Base-by-base conservation (phyloP, 495 filamentous ascomycete species). In the Stereocaulon alpinum region DNA sequence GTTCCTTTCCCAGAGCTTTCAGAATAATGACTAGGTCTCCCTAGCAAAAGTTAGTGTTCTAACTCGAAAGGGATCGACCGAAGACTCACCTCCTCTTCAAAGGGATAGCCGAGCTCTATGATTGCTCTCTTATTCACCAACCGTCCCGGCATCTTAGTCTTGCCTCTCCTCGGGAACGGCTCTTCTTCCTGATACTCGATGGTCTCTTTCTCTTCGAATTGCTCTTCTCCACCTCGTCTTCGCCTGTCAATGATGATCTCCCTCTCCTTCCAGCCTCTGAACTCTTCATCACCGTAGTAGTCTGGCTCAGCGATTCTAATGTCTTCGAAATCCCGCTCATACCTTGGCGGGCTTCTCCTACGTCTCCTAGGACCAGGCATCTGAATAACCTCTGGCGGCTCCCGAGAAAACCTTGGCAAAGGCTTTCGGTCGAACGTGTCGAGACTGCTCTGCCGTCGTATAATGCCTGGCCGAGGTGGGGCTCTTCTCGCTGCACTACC, bases 31-130 rank as follows among this genome's bases (percentile, higher is more conserved):
- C 80, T 52, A 82, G 82, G 51, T 86, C 83, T 42, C 84, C 88
- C 87, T 94, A 17, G 6, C 34, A 47, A 45, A 56, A 40, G 55
- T 45, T 27, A 59, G 42, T 22, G 49, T 62, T 32, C 15, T 27
- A 14, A 12, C 45, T n/a, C 17, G 11, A 43, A 18, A 30, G 0
- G 15, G 11, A 17, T 17, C 14, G 9, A 5, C 34, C 40, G 4
- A 47, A 29, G 27, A 69, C 77, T 47, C 73, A 92, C 88, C 75
- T 95, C 90, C 76, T 93, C 87, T 50, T 87, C 78, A 67, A 83
- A 95, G 2, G 90, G 88, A 74, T 94, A 95, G 11, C 88, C 87
- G 27, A 91, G 74, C 49, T 93, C 87, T 60, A 89, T 82, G 54
- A 96, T 79, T 15, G 88, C 91, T 63, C 81, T 75, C 69, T 85